Percentiles rank a stretch among this genome's conserved stretches.
Evolutionary conservation across 257 asterid genomes (phyloP).

Genomic region (Eustoma russellianum): DNA sequence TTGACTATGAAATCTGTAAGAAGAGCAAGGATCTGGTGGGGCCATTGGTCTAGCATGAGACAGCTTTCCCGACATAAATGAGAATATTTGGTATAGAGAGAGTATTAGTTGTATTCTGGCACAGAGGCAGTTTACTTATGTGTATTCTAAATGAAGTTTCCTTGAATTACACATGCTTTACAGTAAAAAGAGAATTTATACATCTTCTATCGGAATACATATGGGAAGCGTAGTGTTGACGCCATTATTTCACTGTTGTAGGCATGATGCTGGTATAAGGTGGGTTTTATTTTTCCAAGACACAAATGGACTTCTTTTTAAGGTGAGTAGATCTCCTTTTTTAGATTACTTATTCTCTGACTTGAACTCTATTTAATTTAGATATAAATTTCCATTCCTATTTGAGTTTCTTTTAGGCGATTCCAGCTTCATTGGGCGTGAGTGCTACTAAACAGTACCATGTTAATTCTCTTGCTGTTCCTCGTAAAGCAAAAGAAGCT

Average conservation of each 20-base stretch:
- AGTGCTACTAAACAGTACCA: constrained; percentile 77
- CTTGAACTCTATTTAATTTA: background rate
- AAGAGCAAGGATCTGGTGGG: too few species aligned
- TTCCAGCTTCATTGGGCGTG: constrained; percentile 93
- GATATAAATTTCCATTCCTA: constrained; percentile 4
- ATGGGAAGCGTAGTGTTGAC: too few species aligned
- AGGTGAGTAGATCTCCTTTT: constrained; percentile 37
- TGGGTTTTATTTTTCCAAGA: constrained; percentile 99
- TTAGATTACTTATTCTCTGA: constrained; percentile 5
- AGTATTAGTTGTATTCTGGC: too few species aligned
- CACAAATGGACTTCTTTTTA: constrained; percentile 95
- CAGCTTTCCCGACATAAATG: too few species aligned
- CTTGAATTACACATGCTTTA: too few species aligned
- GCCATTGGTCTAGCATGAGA: too few species aligned
- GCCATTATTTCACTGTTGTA: constrained; percentile 6
- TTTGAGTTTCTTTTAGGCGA: constrained; percentile 44
- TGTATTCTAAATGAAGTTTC: too few species aligned
- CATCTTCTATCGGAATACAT: too few species aligned
- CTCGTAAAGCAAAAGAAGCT: constrained; percentile 99
- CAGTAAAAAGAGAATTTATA: too few species aligned
- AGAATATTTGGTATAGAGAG: too few species aligned
- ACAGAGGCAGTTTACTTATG: too few species aligned
- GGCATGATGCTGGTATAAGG: constrained; percentile 76
- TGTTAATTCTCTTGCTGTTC: constrained; percentile 97
- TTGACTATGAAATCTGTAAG: too few species aligned